Conservation (phyloP, 2,329 filamentous ascomycete species). For the Exophiala spinifera region DNA sequence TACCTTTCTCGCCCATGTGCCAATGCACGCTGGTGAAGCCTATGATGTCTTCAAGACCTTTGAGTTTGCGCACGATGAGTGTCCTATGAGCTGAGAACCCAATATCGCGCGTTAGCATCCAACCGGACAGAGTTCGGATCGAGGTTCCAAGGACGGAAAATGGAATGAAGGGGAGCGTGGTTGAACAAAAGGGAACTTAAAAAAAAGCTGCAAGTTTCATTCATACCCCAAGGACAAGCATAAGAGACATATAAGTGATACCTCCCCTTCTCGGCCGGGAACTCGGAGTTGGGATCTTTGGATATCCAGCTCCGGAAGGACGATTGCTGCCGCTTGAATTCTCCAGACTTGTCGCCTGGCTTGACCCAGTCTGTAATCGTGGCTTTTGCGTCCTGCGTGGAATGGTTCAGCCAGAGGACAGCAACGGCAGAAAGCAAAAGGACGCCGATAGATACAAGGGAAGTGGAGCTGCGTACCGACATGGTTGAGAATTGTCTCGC, state of each 20-base stretch:
- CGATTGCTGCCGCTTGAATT: constrained; percentile 87
- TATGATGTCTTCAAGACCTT: constrained; percentile 85
- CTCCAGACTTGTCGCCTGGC: constrained; percentile 65
- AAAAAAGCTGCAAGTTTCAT: no score
- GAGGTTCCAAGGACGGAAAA: no score
- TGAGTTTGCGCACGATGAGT: constrained; percentile 82
- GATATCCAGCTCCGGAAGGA: constrained; percentile 80
- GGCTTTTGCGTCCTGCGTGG: constrained; percentile 28
- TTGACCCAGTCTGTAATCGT: constrained; percentile 83
- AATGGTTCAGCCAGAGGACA: constrained; percentile 10
- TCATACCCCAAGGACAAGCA: constrained; percentile 79
- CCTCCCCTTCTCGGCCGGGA: constrained; percentile 78
- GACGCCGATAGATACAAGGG: constrained; percentile 18
- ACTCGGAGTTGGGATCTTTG: constrained; percentile 66
- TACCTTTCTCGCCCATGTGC: constrained; percentile 71
- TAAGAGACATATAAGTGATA: constrained; percentile 97
- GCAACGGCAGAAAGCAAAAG: constrained; percentile 13
- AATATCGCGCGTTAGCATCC: no score
- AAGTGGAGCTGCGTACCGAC: constrained; percentile 18
- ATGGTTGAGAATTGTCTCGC: constrained; percentile 9
- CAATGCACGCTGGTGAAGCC: constrained; percentile 82
- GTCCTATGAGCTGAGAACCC: constrained; percentile 68
- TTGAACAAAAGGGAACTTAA: no score
- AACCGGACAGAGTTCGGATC: constrained; percentile 27
- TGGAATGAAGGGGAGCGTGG: no score